These are phyloP conservation scores for Picea abies DNA, from an alignment of 83 land plant species.

Conservation along the genomic window DNA sequence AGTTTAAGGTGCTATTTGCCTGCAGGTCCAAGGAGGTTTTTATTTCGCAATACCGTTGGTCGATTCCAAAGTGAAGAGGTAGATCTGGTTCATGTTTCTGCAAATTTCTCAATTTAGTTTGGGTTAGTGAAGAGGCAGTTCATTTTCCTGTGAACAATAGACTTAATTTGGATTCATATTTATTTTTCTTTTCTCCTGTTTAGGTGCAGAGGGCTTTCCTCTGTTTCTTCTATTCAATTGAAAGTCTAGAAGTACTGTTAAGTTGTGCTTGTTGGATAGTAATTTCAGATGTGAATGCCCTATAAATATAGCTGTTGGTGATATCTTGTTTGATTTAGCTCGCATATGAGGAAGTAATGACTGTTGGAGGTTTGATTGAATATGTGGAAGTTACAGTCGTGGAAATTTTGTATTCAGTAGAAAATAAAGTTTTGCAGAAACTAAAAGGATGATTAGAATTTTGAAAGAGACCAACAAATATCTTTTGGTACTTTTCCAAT, in stretches of 20 bases:
- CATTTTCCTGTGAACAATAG: background rate
- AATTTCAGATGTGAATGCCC: background rate
- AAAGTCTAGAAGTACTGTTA: background rate
- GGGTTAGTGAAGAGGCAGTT: conserved; percentile 43
- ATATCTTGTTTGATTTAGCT: background rate
- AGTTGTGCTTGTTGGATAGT: background rate
- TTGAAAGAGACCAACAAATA: background rate
- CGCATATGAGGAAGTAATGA: background rate
- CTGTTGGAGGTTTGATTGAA: background rate
- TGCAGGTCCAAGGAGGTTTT: conserved; percentile 56
- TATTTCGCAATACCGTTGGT: conserved; percentile 55
- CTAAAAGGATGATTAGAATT: background rate
- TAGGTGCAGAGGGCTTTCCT: background rate
- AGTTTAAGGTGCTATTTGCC: background rate
- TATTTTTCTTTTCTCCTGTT: background rate
- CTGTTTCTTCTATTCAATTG: background rate
- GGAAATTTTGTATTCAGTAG: background rate
- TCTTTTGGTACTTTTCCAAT: background rate
- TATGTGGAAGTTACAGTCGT: too few relatives aligned
- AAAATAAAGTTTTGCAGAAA: background rate
- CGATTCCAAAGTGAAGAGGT: conserved; percentile 59
- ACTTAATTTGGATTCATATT: background rate
- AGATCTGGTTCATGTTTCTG: background rate
- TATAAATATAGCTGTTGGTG: background rate
- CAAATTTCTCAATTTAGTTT: conserved; percentile 4